Percentiles rank a stretch among this genome's conserved stretches.
phyloP scores from a whole-genome alignment of 2,329 filamentous ascomycete species.

The Diplodia corticola region DNA sequence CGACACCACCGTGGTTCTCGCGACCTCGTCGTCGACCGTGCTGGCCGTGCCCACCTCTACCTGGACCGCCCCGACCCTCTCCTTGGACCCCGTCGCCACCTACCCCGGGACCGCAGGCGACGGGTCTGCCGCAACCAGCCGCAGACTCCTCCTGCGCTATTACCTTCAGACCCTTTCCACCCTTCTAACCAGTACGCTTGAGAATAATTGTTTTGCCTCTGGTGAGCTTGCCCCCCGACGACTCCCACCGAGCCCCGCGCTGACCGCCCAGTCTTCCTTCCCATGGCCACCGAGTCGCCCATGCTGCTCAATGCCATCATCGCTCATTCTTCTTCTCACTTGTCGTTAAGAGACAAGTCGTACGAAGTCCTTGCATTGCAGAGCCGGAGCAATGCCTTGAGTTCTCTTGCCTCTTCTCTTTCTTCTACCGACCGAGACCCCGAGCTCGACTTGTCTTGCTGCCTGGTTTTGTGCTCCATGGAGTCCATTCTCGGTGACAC shows the following conservation, averaged over 20 bases:
- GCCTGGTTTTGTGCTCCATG: conserved; percentile 22
- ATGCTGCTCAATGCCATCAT: conserved; percentile 24
- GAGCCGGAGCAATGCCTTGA: conserved; percentile 20
- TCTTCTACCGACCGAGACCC: conserved; percentile 19
- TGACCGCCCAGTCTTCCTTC: conserved; percentile 19
- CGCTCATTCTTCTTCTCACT: conserved; percentile 23
- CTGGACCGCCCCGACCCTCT: conserved; percentile 19
- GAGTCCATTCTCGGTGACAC: conserved; percentile 22
- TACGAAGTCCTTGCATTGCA: conserved; percentile 23
- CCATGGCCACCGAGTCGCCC: conserved; percentile 22
- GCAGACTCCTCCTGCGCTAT: conserved; percentile 17
- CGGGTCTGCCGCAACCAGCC: conserved; percentile 2
- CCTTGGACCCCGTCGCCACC: conserved; percentile 15
- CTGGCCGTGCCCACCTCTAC: conserved; percentile 12
- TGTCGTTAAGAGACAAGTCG: conserved; percentile 22
- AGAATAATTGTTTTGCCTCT: conserved; percentile 23
- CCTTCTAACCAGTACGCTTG: conserved; percentile 20
- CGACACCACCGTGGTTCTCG: conserved; percentile 12
- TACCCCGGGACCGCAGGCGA: conserved; percentile 15
- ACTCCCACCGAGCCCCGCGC: neutral
- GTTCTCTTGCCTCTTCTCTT: conserved; percentile 21
- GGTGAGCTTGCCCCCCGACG: conserved; percentile 13
- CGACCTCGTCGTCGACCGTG: conserved; percentile 19
- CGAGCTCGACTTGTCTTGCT: conserved; percentile 21
- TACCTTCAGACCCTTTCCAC: conserved; percentile 23